Conservation (phyloP, 306 rosid genomes). For the Astragalus glycyphyllos region DNA sequence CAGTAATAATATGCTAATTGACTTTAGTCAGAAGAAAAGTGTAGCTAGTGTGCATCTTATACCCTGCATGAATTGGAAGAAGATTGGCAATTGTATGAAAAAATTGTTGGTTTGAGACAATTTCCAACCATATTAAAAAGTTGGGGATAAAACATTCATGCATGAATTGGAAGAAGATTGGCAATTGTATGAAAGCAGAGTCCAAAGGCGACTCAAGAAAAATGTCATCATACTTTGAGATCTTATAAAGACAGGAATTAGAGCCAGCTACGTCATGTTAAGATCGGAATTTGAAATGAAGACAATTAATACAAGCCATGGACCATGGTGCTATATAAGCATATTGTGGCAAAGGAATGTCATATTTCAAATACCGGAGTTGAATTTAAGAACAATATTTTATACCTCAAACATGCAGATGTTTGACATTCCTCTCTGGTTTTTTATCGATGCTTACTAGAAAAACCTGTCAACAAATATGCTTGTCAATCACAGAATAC, state of each 20-base stretch:
- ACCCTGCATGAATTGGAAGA: too few relatives aligned
- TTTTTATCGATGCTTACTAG: slow-evolving; percentile 57
- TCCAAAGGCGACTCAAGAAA: slow-evolving; percentile 21
- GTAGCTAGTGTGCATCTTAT: neutral
- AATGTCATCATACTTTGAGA: neutral
- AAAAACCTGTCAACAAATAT: slow-evolving; percentile 37
- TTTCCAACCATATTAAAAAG: slow-evolving; percentile 17
- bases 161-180: neutral
- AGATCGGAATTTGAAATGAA: slow-evolving; percentile 16
- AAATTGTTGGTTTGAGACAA: neutral
- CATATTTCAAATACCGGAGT: slow-evolving; percentile 14
- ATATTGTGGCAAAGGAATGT: slow-evolving; percentile 25
- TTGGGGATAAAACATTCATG: neutral
- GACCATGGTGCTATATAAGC: neutral
- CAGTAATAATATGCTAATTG: neutral
- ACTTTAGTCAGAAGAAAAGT: neutral
- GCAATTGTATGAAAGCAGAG: neutral
- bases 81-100: too few relatives aligned
- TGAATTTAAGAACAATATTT: slow-evolving; percentile 12
- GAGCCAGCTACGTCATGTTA: neutral
- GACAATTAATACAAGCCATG: slow-evolving; percentile 13
- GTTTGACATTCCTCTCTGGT: slow-evolving; percentile 63
- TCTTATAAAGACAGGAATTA: slow-evolving; percentile 28
- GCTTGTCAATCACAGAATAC: slow-evolving; percentile 45
- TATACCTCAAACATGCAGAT: slow-evolving; percentile 65